Evolutionary conservation across 805 yeast genomes (phyloP).

Genomic region (Hanseniaspora lachancei): DNA sequence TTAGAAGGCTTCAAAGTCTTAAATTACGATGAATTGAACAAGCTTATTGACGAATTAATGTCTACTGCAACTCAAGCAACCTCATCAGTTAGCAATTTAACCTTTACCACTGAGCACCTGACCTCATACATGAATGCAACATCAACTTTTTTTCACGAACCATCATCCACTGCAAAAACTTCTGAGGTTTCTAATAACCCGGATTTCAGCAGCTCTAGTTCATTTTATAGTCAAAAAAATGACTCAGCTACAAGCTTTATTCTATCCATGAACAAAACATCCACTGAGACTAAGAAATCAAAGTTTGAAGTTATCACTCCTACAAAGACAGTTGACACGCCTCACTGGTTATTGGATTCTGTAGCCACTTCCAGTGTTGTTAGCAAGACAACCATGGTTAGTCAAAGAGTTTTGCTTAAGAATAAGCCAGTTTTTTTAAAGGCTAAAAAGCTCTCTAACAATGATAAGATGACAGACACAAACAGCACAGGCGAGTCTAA

Average conservation of each 20-base stretch:
- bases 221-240: not conserved
- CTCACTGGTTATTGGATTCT: not conserved
- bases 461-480: not conserved
- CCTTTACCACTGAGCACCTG: not conserved
- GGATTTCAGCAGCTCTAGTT: not conserved
- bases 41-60: not conserved
- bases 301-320: not conserved
- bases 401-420: conserved; percentile 23
- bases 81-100: not conserved
- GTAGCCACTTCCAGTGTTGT: not conserved
- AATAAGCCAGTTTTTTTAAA: conserved; percentile 31
- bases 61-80: not conserved
- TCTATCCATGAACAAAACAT: not conserved
- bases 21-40: not conserved
- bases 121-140: not conserved
- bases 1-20: not conserved
- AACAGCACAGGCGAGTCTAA: not conserved
- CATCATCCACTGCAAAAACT: not conserved
- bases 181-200: not conserved
- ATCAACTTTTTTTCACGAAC: not conserved
- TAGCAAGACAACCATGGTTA: not conserved
- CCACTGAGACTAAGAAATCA: not conserved
- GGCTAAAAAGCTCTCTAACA: conserved; percentile 21
- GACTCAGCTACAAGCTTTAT: not conserved
- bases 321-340: not conserved